phyloP scores from a whole-genome alignment of 305 asterid genomes.

The Fraxinus baroniana region DNA sequence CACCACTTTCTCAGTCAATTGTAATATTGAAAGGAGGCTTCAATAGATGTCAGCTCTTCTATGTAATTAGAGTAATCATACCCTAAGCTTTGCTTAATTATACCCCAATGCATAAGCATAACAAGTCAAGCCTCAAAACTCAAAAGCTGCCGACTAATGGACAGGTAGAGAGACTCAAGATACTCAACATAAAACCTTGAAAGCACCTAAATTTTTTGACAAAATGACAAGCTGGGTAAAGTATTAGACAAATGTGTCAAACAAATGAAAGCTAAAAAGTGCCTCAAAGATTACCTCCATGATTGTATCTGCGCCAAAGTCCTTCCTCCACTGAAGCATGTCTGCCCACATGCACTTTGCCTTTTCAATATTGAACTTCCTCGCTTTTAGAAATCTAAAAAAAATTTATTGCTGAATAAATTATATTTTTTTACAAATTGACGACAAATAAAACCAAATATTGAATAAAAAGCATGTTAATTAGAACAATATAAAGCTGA shows the following conservation, averaged over 20 bases:
- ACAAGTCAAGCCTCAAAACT: slow-evolving; percentile 7
- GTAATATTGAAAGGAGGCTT: not conserved
- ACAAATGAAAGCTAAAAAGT: not conserved
- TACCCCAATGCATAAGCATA: not conserved
- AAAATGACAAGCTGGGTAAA: not conserved
- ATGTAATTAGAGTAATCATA: no score
- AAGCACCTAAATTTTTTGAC: not conserved
- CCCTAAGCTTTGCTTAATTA: no score
- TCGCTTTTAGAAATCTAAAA: slow-evolving; percentile 75
- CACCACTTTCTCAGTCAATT: not conserved
- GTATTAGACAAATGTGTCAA: not conserved
- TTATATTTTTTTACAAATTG: not conserved
- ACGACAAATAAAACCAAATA: not conserved
- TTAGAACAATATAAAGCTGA: not conserved
- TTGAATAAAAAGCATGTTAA: not conserved
- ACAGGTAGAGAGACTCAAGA: not conserved
- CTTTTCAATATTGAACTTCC: slow-evolving; percentile 58
- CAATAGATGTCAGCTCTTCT: not conserved
- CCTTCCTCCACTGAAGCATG: slow-evolving; percentile 79
- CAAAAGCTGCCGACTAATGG: not conserved
- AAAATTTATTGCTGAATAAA: slow-evolving; percentile 11
- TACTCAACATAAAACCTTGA: not conserved
- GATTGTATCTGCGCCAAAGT: slow-evolving; percentile 62
- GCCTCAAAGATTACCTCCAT: slow-evolving; percentile 48
- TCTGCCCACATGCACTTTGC: slow-evolving; percentile 79